phyloP scores from a whole-genome alignment of 2,329 filamentous ascomycete species.

The Bipolaris sorokiniana region DNA sequence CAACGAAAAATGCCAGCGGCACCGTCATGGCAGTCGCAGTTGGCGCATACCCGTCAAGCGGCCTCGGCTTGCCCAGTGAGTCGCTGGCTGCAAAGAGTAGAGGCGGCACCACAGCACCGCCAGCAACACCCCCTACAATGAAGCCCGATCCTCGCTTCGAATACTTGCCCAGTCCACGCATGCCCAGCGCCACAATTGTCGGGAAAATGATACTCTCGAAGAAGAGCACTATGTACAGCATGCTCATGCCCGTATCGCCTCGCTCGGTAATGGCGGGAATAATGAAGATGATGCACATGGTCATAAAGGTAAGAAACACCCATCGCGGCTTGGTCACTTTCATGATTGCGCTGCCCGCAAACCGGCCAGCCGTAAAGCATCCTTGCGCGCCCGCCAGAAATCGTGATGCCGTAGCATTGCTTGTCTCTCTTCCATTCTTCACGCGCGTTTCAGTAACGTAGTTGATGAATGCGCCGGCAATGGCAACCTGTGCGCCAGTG shows the following conservation, averaged over 20 bases:
- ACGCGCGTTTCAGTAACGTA: conserved; percentile 58
- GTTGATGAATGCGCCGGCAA: conserved; percentile 55
- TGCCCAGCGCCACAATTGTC: conserved; percentile 77
- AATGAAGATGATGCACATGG: conserved; percentile 61
- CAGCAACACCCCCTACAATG: conserved; percentile 73
- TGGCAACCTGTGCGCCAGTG: conserved; percentile 71
- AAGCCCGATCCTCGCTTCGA: conserved; percentile 78
- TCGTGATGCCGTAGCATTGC: conserved; percentile 63
- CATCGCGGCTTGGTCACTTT: conserved; percentile 70
- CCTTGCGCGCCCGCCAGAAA: conserved; percentile 78
- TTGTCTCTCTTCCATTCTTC: conserved; percentile 33
- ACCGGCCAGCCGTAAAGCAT: conserved; percentile 74
- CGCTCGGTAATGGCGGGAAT: conserved; percentile 59
- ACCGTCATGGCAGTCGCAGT: conserved; percentile 71
- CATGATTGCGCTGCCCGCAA: conserved; percentile 71
- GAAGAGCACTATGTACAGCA: conserved; percentile 75
- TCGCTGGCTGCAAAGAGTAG: conserved; percentile 73
- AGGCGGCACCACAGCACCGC: conserved; percentile 75
- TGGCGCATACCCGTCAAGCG: conserved; percentile 37
- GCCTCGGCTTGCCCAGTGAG: conserved; percentile 52
- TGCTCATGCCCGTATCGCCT: conserved; percentile 62
- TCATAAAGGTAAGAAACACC: conserved; percentile 73
- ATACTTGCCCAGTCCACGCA: conserved; percentile 76
- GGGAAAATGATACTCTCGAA: conserved; percentile 85
- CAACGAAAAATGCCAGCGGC: conserved; percentile 61